Evolutionary conservation across 805 yeast species (phyloP), one percentile per base, ranked within the genome.

Genomic region (Ogataea pilisensis): DNA sequence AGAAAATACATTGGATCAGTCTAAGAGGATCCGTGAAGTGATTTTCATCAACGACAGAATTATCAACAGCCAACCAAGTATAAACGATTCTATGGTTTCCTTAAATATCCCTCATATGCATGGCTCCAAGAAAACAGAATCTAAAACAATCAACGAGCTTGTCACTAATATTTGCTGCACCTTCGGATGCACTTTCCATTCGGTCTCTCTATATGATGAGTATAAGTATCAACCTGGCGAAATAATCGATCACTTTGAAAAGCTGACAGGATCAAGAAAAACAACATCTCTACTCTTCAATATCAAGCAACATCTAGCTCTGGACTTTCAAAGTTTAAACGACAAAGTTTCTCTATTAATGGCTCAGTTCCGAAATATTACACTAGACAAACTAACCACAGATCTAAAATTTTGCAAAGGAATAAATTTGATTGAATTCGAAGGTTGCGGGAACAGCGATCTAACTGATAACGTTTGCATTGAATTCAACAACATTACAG

Each of bases 191-290:
- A 41, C 48, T 5, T 57, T 60, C 33, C 52, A 47, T 14, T 41
- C 48, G 7, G 42, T 60, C 6, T 43, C 56, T 5, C 35, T 61
- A 7, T 49, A 54, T 19, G 64, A 61, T 45, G 65, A 61, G 31
- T 58, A 49, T 31, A 43, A 31, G 16, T 55, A 46, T 42, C 38
- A 33, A 12, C 50, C 58, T 3, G 20, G 13, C n/a, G 54, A 58
- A 26, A 26, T 58, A 2, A 8, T 51, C 4, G 28, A 34, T 6
- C 55, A 58, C 42, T 45, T 45, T 33, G 20, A 44, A 12, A 39
- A 22, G n/a, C 24, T 59, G 6, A 41, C 34, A 21, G 37, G 44
- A 4, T 16, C 36, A 5, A 13, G 29, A 7, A 29, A 22, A 8
- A 3, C 34, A 2, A 29, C 9, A 9, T 11, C 24, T 12, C 37